These are phyloP conservation scores for Stachybotrys echinatus DNA, from an alignment of 2,329 filamentous ascomycete species.

Conservation along the genomic window DNA sequence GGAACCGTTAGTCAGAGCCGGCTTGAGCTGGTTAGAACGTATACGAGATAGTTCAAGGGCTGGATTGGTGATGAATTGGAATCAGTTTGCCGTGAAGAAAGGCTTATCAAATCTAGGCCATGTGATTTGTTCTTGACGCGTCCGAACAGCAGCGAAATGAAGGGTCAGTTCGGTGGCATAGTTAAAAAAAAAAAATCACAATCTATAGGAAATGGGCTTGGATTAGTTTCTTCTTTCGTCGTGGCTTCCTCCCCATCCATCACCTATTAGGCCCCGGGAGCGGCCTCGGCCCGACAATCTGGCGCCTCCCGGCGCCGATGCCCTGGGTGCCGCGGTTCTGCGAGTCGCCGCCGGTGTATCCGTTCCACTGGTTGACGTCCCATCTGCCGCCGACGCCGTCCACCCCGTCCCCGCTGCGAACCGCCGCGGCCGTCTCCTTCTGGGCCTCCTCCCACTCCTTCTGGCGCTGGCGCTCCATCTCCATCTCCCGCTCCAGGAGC, in stretches of 20 bases:
- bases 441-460: slow-evolving; percentile 77
- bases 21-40: no score
- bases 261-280: slow-evolving; percentile 36
- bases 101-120: no score
- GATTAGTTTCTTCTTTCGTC: no score
- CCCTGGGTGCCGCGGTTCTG: slow-evolving; percentile 63
- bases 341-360: slow-evolving; percentile 69
- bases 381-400: slow-evolving; percentile 63
- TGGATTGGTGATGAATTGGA: no score
- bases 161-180: no score
- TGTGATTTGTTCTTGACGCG: no score
- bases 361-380: slow-evolving; percentile 72
- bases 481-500: slow-evolving; percentile 74
- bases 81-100: no score
- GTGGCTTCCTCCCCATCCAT: not conserved
- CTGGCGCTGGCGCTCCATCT: slow-evolving; percentile 70
- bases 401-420: slow-evolving; percentile 43
- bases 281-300: slow-evolving; percentile 75
- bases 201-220: no score
- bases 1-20: no score
- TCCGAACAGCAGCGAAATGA: no score
- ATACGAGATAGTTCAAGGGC: no score
- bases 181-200: no score
- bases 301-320: slow-evolving; percentile 65
- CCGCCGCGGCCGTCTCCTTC: slow-evolving; percentile 53